A percentile compares a stretch with the other conserved stretches of the same genome.
These are phyloP conservation scores for Saksenaea vasiformis DNA, from an alignment of 371 early-diverging fungal species.

Conservation along the genomic window DNA sequence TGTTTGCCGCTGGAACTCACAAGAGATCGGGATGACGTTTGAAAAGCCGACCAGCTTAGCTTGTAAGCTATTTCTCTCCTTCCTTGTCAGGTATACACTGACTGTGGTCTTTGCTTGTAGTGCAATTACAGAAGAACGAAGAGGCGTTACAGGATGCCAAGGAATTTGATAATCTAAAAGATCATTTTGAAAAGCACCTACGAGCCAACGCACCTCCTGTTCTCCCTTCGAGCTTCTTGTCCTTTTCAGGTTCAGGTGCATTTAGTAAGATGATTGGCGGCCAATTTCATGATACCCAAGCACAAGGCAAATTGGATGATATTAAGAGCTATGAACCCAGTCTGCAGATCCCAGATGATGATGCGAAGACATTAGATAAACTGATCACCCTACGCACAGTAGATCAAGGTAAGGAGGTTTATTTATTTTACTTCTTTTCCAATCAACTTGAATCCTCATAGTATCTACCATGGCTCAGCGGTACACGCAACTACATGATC, in stretches of 20 bases:
- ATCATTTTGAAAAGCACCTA: slow-evolving; percentile 76
- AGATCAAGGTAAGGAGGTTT: slow-evolving; percentile 31
- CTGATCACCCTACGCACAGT: slow-evolving; percentile 50
- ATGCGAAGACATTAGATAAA: slow-evolving; percentile 45
- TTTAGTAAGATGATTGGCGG: slow-evolving; percentile 46
- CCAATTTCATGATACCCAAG: slow-evolving; percentile 29
- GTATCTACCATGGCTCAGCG: slow-evolving; percentile 74
- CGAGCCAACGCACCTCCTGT: slow-evolving; percentile 43
- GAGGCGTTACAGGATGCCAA: slow-evolving; percentile 70
- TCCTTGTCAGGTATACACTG: background rate
- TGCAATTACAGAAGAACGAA: slow-evolving; percentile 77
- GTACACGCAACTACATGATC: slow-evolving; percentile 67
- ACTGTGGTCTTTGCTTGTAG: slow-evolving; percentile 29
- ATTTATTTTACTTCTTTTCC: slow-evolving; percentile 1
- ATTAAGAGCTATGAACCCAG: slow-evolving; percentile 51
- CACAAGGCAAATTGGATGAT: slow-evolving; percentile 50
- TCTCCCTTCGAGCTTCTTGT: slow-evolving; percentile 43
- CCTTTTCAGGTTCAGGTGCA: slow-evolving; percentile 37
- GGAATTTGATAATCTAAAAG: slow-evolving; percentile 84
- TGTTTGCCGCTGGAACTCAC: slow-evolving; percentile 92
- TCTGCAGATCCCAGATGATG: slow-evolving; percentile 50
- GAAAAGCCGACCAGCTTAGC: slow-evolving; percentile 92
- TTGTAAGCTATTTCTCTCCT: slow-evolving; percentile 43
- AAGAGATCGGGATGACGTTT: slow-evolving; percentile 86
- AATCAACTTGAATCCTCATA: slow-evolving; percentile 10